Percentiles rank a stretch among this genome's conserved stretches.
Conservation (phyloP, 2,329 filamentous ascomycete species). For the Cordyceps farinosa region DNA sequence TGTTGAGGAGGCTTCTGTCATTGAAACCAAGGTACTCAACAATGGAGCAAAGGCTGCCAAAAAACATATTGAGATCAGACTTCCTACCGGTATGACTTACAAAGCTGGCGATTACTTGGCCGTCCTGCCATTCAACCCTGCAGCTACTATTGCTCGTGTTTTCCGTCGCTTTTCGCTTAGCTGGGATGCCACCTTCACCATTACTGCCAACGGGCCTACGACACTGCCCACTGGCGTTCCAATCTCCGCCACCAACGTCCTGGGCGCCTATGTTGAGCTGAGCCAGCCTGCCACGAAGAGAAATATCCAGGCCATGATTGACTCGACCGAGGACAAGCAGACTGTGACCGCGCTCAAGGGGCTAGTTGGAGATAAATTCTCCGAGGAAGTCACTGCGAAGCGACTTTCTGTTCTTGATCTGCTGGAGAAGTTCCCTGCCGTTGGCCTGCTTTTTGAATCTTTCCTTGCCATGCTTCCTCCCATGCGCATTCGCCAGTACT, state of each 20-base stretch:
- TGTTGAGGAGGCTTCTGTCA: conserved; percentile 57
- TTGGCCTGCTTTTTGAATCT: conserved; percentile 59
- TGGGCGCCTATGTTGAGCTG: conserved; percentile 70
- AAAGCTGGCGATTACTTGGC: conserved; percentile 73
- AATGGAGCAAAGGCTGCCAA: conserved; percentile 50
- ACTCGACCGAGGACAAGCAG: conserved; percentile 45
- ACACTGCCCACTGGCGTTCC: conserved; percentile 53
- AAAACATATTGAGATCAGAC: conserved; percentile 62
- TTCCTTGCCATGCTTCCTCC: conserved; percentile 72
- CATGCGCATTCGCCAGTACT: conserved; percentile 76
- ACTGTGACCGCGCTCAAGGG: conserved; percentile 41
- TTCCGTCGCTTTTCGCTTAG: conserved; percentile 64
- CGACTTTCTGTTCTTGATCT: conserved; percentile 65
- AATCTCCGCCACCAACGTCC: conserved; percentile 59
- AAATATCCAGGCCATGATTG: conserved; percentile 42
- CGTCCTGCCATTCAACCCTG: conserved; percentile 67
- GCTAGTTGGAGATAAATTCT: conserved; percentile 47
- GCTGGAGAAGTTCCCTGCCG: conserved; percentile 58
- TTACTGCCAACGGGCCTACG: conserved; percentile 49
- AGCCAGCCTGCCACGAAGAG: conserved; percentile 69
- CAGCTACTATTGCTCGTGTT: conserved; percentile 57
- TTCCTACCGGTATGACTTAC: conserved; percentile 65
- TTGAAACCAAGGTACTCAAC: conserved; percentile 50
- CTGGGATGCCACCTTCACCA: conserved; percentile 65
- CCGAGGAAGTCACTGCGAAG: conserved; percentile 49